Evolutionary conservation across 441 rosid species (phyloP).

Genomic region (Raphanus hybrid): DNA sequence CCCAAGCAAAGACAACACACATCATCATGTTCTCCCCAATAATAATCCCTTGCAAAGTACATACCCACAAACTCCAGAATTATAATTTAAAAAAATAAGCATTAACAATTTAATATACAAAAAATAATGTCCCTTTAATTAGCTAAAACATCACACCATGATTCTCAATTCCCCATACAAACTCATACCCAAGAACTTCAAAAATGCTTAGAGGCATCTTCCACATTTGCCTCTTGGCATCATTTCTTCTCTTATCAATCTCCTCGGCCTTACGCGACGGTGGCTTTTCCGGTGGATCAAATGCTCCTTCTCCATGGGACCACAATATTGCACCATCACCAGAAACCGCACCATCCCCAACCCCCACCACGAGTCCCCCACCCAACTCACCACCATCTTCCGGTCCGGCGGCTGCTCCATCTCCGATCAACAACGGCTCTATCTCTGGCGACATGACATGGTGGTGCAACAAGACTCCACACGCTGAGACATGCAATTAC

Average conservation of each 20-base stretch:
- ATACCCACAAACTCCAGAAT: conserved; percentile 34
- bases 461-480: conserved; percentile 85
- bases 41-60: conserved; percentile 38
- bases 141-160: conserved; percentile 39
- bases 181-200: conserved; percentile 24
- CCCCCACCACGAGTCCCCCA: conserved; percentile 15
- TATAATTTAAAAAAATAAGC: neutral
- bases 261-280: conserved; percentile 35
- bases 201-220: conserved; percentile 40
- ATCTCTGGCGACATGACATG: conserved; percentile 50
- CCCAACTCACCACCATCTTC: conserved; percentile 8
- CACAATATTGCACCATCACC: conserved; percentile 23
- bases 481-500: conserved; percentile 66
- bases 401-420: neutral
- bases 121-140: conserved; percentile 33
- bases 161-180: conserved; percentile 42
- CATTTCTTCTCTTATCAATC: conserved; percentile 42
- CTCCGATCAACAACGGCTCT: conserved; percentile 24
- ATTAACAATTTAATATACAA: conserved; percentile 13
- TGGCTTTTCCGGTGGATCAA: neutral
- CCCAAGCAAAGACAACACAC: conserved; percentile 48
- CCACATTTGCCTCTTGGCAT: conserved; percentile 38
- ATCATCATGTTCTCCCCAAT: conserved; percentile 45
- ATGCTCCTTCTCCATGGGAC: conserved; percentile 32
- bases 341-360: conserved; percentile 22